Evolutionary conservation across 495 filamentous ascomycete genomes (phyloP), one percentile per base, ranked within the genome.

Genomic region (Endocarpon pusillum): DNA sequence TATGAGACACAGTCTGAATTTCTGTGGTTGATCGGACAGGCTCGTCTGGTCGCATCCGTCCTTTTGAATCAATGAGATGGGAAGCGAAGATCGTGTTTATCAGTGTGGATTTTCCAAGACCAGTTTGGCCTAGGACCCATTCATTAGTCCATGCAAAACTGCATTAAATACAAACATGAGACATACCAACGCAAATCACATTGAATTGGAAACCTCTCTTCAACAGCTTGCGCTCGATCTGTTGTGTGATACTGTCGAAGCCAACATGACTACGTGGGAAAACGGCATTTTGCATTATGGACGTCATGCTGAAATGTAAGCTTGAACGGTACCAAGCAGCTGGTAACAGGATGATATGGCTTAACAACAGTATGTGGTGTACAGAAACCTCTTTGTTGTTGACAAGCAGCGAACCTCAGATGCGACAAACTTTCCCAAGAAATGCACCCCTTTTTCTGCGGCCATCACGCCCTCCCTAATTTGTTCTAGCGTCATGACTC

Each of bases 61-160:
- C 89, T 66, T 99, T 99, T 49, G 81, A 89, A 55, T 99, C 89
- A 61, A 99, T 93, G 51, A 99, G 73, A 68, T 99, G 89, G 42
- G 89, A 94, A 43, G 89, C 91, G 64, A 99, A 99, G 71, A 99
- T 96, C 58, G 89, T 99, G 70, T 99, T 99, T 67, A 99, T 93
- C 47, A 99, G 63, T 30, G 89, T 99, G 19, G 86, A 94, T 64
- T 99, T 99, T 56, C 89, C 89, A 40, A 99, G 76, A 44, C 89
- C 89, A 45, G 89, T 99, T 67, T 99, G 89, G 45, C 89, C 89
- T 97, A 41, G 32, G 20, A 6, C 31, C 36, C 10, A 31, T 32
- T 19, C 14, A 29, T 12, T 27, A 33, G n/a, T 15, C 21, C 23
- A 40, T 19, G 21, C 42, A 33, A 30, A 12, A 33, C 38, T 37